Percentiles rank a stretch among this genome's conserved stretches.
phyloP scores from a whole-genome alignment of 805 yeast species.

The Wickerhamiella kazuoi region DNA sequence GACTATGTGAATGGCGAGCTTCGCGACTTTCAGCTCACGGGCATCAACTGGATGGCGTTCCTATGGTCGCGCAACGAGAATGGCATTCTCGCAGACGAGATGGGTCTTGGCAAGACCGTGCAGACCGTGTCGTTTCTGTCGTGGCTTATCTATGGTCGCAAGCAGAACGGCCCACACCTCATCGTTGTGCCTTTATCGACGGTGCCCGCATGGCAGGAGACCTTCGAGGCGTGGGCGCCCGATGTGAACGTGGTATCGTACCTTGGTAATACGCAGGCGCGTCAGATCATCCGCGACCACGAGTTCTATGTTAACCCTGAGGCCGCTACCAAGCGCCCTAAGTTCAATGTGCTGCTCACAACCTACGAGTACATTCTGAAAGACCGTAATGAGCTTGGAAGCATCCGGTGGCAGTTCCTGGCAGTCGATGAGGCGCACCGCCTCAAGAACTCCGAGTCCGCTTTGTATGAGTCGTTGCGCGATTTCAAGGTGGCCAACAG shows the following conservation, averaged over 20 bases:
- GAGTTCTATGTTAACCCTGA: conserved; percentile 56
- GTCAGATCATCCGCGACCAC: conserved; percentile 63
- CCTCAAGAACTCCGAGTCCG: conserved; percentile 81
- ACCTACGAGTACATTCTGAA: conserved; percentile 93
- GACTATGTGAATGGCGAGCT: conserved; percentile 78
- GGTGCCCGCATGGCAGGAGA: conserved; percentile 98
- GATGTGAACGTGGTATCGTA: conserved; percentile 85
- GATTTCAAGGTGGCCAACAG: conserved; percentile 73
- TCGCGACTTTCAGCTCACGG: conserved; percentile 94
- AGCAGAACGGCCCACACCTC: conserved; percentile 94
- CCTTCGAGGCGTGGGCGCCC: conserved; percentile 95
- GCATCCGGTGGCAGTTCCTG: conserved; percentile 81
- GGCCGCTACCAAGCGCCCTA: conserved; percentile 44
- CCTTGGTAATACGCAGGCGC: conserved; percentile 77
- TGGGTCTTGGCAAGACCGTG: conserved; percentile 97
- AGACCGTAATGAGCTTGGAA: conserved; percentile 64
- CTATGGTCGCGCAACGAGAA: conserved; percentile 95
- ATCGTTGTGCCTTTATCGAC: conserved; percentile 95
- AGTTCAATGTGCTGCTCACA: conserved; percentile 80
- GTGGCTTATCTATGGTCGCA: conserved; percentile 86
- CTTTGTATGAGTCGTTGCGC: conserved; percentile 72
- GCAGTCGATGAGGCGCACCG: conserved; percentile 99
- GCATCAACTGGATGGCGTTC: conserved; percentile 98
- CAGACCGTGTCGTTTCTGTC: conserved; percentile 89
- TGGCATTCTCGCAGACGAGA: conserved; percentile 94